phyloP scores from a whole-genome alignment of 306 rosid species.

The Citrullus amarus region DNA sequence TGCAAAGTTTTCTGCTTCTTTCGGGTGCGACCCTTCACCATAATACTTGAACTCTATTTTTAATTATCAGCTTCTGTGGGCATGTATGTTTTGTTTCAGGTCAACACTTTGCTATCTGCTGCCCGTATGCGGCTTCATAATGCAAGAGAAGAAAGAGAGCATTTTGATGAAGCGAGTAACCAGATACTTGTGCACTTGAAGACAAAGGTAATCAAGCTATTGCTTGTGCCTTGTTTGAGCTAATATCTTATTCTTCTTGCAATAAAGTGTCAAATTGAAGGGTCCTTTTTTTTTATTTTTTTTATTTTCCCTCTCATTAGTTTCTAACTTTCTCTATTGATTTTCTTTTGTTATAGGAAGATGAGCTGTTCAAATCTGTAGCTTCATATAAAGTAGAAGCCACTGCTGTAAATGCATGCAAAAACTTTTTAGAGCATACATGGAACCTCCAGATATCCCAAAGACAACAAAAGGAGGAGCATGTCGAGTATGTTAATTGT shows the following conservation, averaged over 20 bases:
- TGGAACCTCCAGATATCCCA: slow-evolving; percentile 46
- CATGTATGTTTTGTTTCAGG: slow-evolving; percentile 30
- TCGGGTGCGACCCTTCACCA: not conserved
- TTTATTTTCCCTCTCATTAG: not conserved
- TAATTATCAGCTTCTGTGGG: not conserved
- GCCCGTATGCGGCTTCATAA: slow-evolving; percentile 57
- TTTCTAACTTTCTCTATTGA: not conserved
- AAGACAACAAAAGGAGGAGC: slow-evolving; percentile 43
- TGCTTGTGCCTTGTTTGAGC: not conserved
- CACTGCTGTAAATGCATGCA: slow-evolving; percentile 50
- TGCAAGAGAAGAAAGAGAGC: slow-evolving; percentile 81
- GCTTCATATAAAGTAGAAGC: slow-evolving; percentile 55
- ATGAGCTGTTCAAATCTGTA: slow-evolving; percentile 57
- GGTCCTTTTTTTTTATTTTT: not conserved
- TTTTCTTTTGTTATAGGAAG: slow-evolving; percentile 50
- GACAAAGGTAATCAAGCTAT: slow-evolving; percentile 42
- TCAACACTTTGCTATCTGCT: slow-evolving; percentile 35
- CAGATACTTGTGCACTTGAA: slow-evolving; percentile 55
- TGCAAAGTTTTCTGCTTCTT: not conserved
- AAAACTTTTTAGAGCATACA: slow-evolving; percentile 50
- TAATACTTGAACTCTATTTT: not conserved
- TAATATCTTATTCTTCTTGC: not conserved
- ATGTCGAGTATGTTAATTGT: slow-evolving; percentile 57
- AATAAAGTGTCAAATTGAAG: not conserved
- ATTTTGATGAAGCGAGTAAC: slow-evolving; percentile 78